Base-by-base conservation (phyloP, 306 rosid genomes). In the Gillenia trifoliata region DNA sequence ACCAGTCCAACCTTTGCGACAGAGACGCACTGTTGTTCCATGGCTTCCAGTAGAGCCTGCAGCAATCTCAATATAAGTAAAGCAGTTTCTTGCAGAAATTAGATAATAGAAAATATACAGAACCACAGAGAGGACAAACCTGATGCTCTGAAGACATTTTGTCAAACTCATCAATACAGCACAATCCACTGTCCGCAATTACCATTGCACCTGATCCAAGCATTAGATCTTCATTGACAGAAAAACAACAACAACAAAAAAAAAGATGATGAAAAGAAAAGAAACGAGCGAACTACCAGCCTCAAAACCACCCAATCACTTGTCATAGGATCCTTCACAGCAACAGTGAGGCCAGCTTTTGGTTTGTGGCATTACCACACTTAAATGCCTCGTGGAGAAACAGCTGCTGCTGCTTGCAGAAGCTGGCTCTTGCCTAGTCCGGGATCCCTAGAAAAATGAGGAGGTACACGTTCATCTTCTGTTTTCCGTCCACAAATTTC, bases 11-110 rank as follows among this genome's bases (percentile, higher is more conserved):
- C 97, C 82, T 93, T 93, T 74, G 97, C 98, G 80, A 93, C 87
- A 23, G 98, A 93, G 66, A 93, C 97, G 78, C 98, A 87, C 49
- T 93, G 98, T 75, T 93, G 97, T 86, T 93, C 98, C 97, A 91
- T 93, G 75, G 97, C 98, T 86, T 93, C 96, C 68, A 94, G 87
- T 68, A 88, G 85, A 75, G 95, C 91, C 97, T 88, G 87, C 64
- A 71, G 60, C 54, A 68, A 77, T 77, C 38, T 69, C 77, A 73
- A 52, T 22, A 8, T 34, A 60, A 79, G 73, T 67, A 47, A 70
- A 73, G 29, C 56, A 67, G 77, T 45, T 16, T 76, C 55, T 71
- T 73, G n/a, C 50, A 70, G 63, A 78, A 66, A 63, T 74, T 57
- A 64, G 68, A 76, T 54, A 69, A 73, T 66, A 33, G 70, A 75